Evolutionary conservation across 495 filamentous ascomycete genomes (phyloP).

Genomic region (Tuber aestivum): DNA sequence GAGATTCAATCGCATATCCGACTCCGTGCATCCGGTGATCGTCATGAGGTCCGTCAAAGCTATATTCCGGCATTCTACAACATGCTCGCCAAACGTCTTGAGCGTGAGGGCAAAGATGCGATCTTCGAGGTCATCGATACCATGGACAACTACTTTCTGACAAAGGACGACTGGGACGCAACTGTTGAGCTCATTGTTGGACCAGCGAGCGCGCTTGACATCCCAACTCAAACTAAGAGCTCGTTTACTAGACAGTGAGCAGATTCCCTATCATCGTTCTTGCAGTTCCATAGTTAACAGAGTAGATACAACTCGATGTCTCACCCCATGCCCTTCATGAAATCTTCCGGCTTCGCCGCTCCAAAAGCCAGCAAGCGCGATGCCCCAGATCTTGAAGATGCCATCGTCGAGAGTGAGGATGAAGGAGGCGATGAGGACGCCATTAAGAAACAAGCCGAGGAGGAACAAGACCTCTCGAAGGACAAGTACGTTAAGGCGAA

Average conservation of each 20-base stretch:
- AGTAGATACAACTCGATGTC: slow-evolving; percentile 73
- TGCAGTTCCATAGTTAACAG: slow-evolving; percentile 34
- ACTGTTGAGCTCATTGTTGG: slow-evolving; percentile 89
- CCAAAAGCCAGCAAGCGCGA: slow-evolving; percentile 65
- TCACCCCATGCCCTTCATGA: slow-evolving; percentile 94
- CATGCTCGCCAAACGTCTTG: slow-evolving; percentile 63
- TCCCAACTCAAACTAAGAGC: slow-evolving; percentile 78
- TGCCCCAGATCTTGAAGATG: slow-evolving; percentile 90
- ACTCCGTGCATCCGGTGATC: slow-evolving; percentile 81
- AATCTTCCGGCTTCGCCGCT: slow-evolving; percentile 66
- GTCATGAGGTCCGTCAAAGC: slow-evolving; percentile 87
- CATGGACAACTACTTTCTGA: slow-evolving; percentile 98
- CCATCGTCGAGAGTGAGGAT: slow-evolving; percentile 86
- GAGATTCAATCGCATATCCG: slow-evolving; percentile 98
- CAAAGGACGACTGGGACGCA: slow-evolving; percentile 85
- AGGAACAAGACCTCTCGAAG: slow-evolving; percentile 73
- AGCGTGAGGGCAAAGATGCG: slow-evolving; percentile 65
- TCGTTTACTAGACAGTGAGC: slow-evolving; percentile 77
- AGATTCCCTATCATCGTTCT: neutral
- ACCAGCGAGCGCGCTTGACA: slow-evolving; percentile 68
- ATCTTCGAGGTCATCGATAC: slow-evolving; percentile 72
- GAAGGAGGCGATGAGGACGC: slow-evolving; percentile 59
- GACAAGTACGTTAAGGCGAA: slow-evolving; percentile 94
- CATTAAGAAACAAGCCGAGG: slow-evolving; percentile 55
- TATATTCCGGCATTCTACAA: slow-evolving; percentile 90